Evolutionary conservation across 352 stramenopile genomes (phyloP), one percentile per base, ranked within the genome.

Genomic region (Elongisporangium prolatum): DNA sequence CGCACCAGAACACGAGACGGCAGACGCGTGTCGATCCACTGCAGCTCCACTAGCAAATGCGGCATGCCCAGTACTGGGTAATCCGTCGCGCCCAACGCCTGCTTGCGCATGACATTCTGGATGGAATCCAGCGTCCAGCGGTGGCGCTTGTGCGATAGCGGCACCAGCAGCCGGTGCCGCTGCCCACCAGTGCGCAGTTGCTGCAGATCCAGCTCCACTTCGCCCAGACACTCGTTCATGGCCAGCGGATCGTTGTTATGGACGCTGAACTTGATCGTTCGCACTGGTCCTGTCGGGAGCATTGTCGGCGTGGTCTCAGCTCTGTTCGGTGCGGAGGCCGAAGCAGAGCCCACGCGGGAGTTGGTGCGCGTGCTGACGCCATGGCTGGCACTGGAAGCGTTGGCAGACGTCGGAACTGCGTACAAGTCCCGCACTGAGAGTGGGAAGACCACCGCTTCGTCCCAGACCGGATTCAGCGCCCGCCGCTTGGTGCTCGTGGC

Each of bases 11-110:
- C 77, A 55, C 66, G 63, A 4, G 77, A 80, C 11, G 75, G 77
- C 63, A 87, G 62, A 16, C 72, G 77, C 47, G 77, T 84, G 65
- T 87, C 77, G 60, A 87, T 77, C 75, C 75, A 84, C 59, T 87
- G 77, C 47, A 87, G 52, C 62, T 85, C 73, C 21, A 87, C 25
- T 10, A 79, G 61, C 28, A 85, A 16, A 34, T 85, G 74, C 48
- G 76, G 74, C 65, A 68, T 62, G 17, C 70, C 73, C 18, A 79
- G 71, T 62, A 80, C 75, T 20, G 69, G 64, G 57, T 76, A 77
- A 51, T 72, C 61, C 22, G 58, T 64, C 1, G 63, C 72, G 20
- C 73, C 73, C 28, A 74, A 34, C 24, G 74, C 70, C 55, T 83
- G 71, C 54, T 73, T 72, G 38, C 72, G 71, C 67, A 79, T 74